Conservation (phyloP, 257 asterid genomes). For the Solanum sejunctum region DNA sequence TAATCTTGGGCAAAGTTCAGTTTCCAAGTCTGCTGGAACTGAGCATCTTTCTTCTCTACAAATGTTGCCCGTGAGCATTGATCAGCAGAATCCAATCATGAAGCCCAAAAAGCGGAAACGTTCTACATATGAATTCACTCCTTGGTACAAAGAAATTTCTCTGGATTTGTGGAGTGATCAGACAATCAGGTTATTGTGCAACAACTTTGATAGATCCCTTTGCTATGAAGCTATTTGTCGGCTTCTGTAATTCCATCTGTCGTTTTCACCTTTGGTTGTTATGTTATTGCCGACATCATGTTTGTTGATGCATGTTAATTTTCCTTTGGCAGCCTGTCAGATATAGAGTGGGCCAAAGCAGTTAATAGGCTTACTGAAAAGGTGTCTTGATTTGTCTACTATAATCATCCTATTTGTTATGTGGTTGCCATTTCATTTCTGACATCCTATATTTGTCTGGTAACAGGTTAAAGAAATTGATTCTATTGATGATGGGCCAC, state of each 20-base stretch:
- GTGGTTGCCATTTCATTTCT: not conserved
- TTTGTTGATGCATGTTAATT: conserved; percentile 11
- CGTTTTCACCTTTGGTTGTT: not conserved
- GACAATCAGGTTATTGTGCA: conserved; percentile 38
- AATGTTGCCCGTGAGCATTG: conserved; percentile 6
- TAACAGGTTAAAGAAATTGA: conserved; percentile 51
- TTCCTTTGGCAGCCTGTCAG: conserved; percentile 41
- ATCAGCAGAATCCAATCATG: conserved; percentile 20
- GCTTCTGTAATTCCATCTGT: not conserved
- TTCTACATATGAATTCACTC: conserved; percentile 28
- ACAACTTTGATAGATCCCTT: not conserved
- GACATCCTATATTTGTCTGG: not conserved
- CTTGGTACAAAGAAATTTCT: conserved; percentile 64
- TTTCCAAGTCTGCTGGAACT: conserved; percentile 14
- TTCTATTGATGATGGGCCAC: conserved; percentile 43
- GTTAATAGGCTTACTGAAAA: conserved; percentile 44
- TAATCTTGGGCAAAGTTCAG: conserved; percentile 12
- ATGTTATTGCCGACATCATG: not conserved
- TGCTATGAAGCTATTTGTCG: not conserved
- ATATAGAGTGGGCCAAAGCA: conserved; percentile 55
- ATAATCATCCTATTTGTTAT: not conserved
- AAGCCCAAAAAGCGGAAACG: conserved; percentile 47
- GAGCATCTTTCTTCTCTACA: conserved; percentile 28
- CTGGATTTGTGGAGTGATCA: conserved; percentile 22
- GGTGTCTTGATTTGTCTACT: conserved; percentile 21